These are phyloP conservation scores for Tolypocladium pustulatum DNA, from an alignment of 2,329 filamentous ascomycete species.

Conservation along the genomic window DNA sequence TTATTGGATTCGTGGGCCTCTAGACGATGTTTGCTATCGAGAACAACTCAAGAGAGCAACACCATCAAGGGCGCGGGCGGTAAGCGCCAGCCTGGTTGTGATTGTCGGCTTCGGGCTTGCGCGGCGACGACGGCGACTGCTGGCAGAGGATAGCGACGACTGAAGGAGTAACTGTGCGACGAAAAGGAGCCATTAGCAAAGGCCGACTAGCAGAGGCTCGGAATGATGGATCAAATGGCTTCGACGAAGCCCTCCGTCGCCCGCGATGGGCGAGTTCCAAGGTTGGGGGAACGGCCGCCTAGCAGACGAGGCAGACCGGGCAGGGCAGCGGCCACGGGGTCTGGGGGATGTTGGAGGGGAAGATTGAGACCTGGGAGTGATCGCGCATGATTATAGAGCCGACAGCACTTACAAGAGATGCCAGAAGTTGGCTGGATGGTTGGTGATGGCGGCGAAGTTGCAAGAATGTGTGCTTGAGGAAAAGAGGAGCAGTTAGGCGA, in stretches of 20 bases:
- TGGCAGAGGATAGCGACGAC: slow-evolving; percentile 9
- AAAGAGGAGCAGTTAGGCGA: slow-evolving; percentile 30
- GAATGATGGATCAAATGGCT: neutral
- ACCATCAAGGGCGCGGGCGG: slow-evolving; percentile 20
- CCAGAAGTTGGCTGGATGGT: slow-evolving; percentile 19
- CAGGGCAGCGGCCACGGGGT: slow-evolving; percentile 7
- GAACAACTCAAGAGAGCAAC: slow-evolving; percentile 14
- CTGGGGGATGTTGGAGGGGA: slow-evolving; percentile 10
- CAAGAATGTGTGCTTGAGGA: slow-evolving; percentile 31
- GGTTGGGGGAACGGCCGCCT: neutral
- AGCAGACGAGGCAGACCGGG: neutral
- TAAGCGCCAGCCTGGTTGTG: slow-evolving; percentile 18
- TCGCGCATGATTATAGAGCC: slow-evolving; percentile 24
- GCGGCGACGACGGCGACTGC: slow-evolving; percentile 15
- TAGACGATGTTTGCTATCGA: slow-evolving; percentile 7
- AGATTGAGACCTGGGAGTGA: slow-evolving; percentile 17
- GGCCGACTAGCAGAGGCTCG: neutral
- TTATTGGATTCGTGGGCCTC: slow-evolving; percentile 6
- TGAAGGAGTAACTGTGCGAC: slow-evolving; percentile 2
- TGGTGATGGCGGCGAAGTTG: slow-evolving; percentile 23
- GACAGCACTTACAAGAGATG: slow-evolving; percentile 27
- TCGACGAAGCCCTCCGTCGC: slow-evolving; percentile 2
- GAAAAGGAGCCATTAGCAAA: slow-evolving; percentile 3
- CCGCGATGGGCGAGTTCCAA: slow-evolving; percentile 1
- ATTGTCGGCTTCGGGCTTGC: slow-evolving; percentile 16